Conservation (phyloP, 805 yeast species). For the Myxozyma melibiosi region DNA sequence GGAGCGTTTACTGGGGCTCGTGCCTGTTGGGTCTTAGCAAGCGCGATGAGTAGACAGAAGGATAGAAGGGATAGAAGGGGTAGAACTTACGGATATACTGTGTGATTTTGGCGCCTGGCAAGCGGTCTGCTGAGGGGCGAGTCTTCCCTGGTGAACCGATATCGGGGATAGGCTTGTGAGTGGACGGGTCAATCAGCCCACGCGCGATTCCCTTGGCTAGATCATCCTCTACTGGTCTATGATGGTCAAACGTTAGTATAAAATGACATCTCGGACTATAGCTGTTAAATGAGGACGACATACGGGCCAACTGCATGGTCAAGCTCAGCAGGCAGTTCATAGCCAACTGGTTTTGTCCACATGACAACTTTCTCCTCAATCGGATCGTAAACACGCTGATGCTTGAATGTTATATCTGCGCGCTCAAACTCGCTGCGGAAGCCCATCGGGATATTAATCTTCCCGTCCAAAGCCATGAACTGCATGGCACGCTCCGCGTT, state of each 20-base stretch:
- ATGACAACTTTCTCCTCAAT: slow-evolving; percentile 51
- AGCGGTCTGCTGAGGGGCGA: background rate
- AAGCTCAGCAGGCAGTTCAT: slow-evolving; percentile 36
- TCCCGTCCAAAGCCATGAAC: slow-evolving; percentile 63
- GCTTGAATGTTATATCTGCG: slow-evolving; percentile 80
- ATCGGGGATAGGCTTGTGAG: slow-evolving; percentile 47
- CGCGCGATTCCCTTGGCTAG: slow-evolving; percentile 59
- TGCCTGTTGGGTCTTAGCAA: background rate
- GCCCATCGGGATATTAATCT: slow-evolving; percentile 54
- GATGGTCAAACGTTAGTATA: background rate
- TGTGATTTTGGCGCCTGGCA: background rate
- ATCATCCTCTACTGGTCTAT: slow-evolving; percentile 45
- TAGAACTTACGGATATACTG: background rate
- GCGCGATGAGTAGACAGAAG: background rate
- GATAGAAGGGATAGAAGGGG: background rate
- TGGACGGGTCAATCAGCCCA: slow-evolving; percentile 70
- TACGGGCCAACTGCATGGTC: slow-evolving; percentile 42
- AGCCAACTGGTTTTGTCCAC: slow-evolving; percentile 55
- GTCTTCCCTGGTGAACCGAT: background rate
- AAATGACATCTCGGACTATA: background rate
- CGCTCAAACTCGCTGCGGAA: slow-evolving; percentile 61
- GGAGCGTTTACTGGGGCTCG: background rate
- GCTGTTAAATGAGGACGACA: background rate
- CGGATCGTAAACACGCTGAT: slow-evolving; percentile 85
- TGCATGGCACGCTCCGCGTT: slow-evolving; percentile 59